Percentiles rank a stretch among this genome's conserved stretches.
phyloP scores from a whole-genome alignment of 2,329 filamentous ascomycete species.

The Neocatenulostroma microsporum region DNA sequence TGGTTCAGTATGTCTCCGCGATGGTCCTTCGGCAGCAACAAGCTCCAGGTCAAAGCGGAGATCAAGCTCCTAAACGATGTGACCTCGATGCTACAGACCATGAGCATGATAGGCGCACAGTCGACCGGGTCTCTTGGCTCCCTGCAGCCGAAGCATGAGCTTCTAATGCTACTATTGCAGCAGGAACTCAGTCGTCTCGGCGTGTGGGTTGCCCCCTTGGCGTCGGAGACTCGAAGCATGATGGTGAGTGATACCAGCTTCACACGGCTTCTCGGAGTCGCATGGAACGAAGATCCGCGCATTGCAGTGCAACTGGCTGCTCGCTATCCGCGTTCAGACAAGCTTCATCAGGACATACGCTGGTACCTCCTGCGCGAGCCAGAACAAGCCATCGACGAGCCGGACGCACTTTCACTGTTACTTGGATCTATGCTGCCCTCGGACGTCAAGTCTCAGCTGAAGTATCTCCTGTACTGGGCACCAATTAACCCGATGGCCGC shows the following conservation, averaged over 20 bases:
- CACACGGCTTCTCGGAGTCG: slow-evolving; percentile 61
- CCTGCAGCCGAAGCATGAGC: slow-evolving; percentile 68
- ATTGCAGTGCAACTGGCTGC: slow-evolving; percentile 78
- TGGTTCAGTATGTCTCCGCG: slow-evolving; percentile 80
- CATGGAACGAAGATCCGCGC: slow-evolving; percentile 78
- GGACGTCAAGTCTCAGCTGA: slow-evolving; percentile 78
- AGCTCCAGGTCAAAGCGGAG: slow-evolving; percentile 88
- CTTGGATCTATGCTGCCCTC: slow-evolving; percentile 67
- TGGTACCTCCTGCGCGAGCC: slow-evolving; percentile 75
- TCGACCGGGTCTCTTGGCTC: slow-evolving; percentile 50
- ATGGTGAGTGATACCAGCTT: slow-evolving; percentile 35
- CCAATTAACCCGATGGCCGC: slow-evolving; percentile 89
- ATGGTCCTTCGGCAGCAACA: slow-evolving; percentile 95
- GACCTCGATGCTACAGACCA: slow-evolving; percentile 54
- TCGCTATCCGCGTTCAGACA: slow-evolving; percentile 64
- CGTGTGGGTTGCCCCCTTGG: slow-evolving; percentile 84
- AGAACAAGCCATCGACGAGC: slow-evolving; percentile 69
- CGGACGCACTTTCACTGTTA: slow-evolving; percentile 75
- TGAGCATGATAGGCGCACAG: slow-evolving; percentile 51
- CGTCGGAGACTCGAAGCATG: slow-evolving; percentile 44
- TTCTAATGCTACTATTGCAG: slow-evolving; percentile 72
- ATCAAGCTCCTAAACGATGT: slow-evolving; percentile 74
- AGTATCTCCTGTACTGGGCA: slow-evolving; percentile 90
- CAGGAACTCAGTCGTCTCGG: slow-evolving; percentile 75
- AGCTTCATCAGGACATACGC: slow-evolving; percentile 67